phyloP scores from a whole-genome alignment of 306 rosid genomes.

The Fragaria iinumae region DNA sequence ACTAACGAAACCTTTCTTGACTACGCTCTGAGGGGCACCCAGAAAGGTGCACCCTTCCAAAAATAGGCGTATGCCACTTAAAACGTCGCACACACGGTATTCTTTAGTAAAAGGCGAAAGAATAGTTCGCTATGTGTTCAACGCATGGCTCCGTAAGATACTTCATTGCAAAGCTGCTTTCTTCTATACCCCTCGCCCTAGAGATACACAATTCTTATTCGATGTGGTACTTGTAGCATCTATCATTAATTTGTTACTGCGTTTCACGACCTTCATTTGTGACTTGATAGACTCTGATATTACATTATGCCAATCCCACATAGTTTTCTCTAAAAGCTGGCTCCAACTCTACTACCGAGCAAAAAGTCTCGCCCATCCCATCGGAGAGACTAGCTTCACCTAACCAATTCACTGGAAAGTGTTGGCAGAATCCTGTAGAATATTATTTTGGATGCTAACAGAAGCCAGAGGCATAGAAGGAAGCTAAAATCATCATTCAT shows the following conservation, averaged over 20 bases:
- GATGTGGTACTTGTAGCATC: not conserved
- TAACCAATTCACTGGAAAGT: not conserved
- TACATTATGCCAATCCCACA: not conserved
- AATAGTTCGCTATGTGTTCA: constrained; percentile 15
- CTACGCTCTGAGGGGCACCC: too few species aligned
- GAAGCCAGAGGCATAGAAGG: not conserved
- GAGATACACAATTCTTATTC: not conserved
- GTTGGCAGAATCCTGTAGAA: not conserved
- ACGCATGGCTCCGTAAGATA: too few species aligned
- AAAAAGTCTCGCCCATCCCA: not conserved
- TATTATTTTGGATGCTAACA: not conserved
- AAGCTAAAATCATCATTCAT: not conserved
- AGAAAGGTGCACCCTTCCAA: not conserved
- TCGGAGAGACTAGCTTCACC: not conserved
- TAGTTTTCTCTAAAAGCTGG: not conserved
- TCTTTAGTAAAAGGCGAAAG: constrained; percentile 23
- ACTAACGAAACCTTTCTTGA: too few species aligned
- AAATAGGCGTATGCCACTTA: constrained; percentile 36
- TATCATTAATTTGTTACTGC: not conserved
- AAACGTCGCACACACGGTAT: not conserved
- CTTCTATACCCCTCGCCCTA: not conserved
- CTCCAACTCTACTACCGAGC: not conserved
- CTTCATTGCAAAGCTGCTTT: not conserved
- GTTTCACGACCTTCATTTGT: not conserved
- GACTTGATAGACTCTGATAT: not conserved